Evolutionary conservation across 2,329 filamentous ascomycete genomes (phyloP).

Genomic region (Aureobasidium sp.): DNA sequence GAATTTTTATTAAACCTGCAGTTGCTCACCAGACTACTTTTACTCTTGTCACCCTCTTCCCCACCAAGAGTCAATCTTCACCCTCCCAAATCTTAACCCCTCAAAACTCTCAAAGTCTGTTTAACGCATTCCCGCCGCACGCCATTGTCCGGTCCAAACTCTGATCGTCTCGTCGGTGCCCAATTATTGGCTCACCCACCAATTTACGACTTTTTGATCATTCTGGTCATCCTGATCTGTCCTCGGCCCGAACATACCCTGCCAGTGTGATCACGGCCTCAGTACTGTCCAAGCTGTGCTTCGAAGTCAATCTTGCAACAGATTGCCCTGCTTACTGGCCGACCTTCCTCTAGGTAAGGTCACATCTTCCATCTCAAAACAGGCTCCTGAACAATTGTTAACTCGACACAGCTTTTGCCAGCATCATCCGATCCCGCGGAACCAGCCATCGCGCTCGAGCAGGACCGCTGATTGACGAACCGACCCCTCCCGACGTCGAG

Average conservation of each 20-base stretch:
- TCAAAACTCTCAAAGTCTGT: slow-evolving; percentile 8
- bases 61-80: slow-evolving; percentile 12
- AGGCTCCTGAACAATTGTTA: not conserved
- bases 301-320: slow-evolving; percentile 6
- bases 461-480: not conserved
- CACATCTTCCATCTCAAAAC: not conserved
- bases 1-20: not conserved
- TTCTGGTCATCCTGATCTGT: slow-evolving; percentile 3
- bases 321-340: not conserved
- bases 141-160: slow-evolving; percentile 13
- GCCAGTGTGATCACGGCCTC: not conserved
- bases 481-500: not conserved
- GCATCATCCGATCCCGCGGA: not conserved
- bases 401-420: not conserved
- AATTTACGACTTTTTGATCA: not conserved
- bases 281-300: not conserved
- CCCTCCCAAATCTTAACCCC: slow-evolving; percentile 14
- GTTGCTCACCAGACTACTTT: slow-evolving; percentile 1
- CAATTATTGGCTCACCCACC: slow-evolving; percentile 4
- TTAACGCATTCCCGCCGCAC: slow-evolving; percentile 15
- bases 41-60: slow-evolving; percentile 11
- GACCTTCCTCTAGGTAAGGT: not conserved
- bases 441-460: not conserved
- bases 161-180: slow-evolving; percentile 5
- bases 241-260: slow-evolving; percentile 7